Conservation (phyloP, 2,329 filamentous ascomycete species). For the Coniochaeta sp. region DNA sequence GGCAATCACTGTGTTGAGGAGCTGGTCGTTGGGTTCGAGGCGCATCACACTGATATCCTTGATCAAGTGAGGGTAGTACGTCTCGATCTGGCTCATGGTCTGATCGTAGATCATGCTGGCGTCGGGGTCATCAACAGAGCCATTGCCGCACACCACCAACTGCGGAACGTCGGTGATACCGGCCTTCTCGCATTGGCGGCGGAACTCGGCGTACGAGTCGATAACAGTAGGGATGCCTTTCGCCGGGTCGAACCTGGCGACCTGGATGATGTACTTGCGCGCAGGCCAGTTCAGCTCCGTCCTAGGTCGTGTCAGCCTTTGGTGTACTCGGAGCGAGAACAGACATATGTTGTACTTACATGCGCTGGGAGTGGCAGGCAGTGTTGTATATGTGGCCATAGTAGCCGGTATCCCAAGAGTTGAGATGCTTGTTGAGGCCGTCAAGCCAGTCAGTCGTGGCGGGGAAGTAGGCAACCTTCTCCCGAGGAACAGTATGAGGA, state of each 20-base stretch:
- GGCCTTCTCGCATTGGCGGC: constrained; percentile 48
- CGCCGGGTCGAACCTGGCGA: constrained; percentile 75
- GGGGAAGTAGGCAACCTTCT: constrained; percentile 67
- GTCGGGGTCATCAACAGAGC: constrained; percentile 75
- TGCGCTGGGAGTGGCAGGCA: constrained; percentile 50
- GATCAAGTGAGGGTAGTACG: constrained; percentile 52
- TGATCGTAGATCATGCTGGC: constrained; percentile 64
- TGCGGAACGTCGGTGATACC: constrained; percentile 52
- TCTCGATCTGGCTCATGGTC: constrained; percentile 60
- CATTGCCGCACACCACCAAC: constrained; percentile 70
- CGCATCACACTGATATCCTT: constrained; percentile 68
- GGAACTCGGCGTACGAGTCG: constrained; percentile 67
- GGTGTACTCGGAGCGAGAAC: neutral
- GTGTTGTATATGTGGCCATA: constrained; percentile 68
- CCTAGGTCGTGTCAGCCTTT: constrained; percentile 13
- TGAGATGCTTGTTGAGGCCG: constrained; percentile 69
- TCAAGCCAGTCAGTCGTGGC: constrained; percentile 82
- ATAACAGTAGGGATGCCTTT: constrained; percentile 77
- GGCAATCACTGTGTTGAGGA: constrained; percentile 68
- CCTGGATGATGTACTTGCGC: constrained; percentile 69
- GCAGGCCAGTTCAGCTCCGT: constrained; percentile 50
- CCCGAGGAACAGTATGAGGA: constrained; percentile 55
- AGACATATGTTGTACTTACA: constrained; percentile 30
- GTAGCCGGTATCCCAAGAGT: constrained; percentile 62
- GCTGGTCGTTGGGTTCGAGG: constrained; percentile 69